Percentiles rank a stretch among this genome's conserved stretches.
Conservation (phyloP, 106 monocot genomes). For the Chionographis japonica region DNA sequence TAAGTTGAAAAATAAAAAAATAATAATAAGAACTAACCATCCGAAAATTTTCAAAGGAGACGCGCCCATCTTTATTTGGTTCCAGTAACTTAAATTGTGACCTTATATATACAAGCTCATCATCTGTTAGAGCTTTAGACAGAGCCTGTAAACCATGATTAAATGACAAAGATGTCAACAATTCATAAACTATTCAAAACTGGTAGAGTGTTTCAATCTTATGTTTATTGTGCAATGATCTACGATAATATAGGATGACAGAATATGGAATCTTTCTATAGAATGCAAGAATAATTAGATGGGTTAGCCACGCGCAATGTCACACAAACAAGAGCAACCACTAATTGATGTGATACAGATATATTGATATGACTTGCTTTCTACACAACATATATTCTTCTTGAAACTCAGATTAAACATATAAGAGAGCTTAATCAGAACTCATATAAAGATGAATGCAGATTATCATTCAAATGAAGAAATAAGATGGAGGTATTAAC, state of each 20-base stretch:
- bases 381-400: no score
- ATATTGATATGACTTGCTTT: no score
- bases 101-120: slow-evolving; percentile 74
- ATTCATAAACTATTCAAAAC: neutral
- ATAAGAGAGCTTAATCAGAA: no score
- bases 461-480: no score
- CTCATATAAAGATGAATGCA: no score
- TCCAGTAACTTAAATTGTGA: slow-evolving; percentile 71
- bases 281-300: no score
- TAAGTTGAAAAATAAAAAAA: neutral
- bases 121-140: slow-evolving; percentile 81
- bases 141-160: slow-evolving; percentile 55
- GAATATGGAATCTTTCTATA: neutral
- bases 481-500: no score
- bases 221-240: no score
- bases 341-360: no score
- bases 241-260: neutral
- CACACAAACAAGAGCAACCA: no score
- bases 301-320: no score
- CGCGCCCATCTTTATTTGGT: slow-evolving; percentile 68
- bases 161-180: neutral
- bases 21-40: slow-evolving; percentile 37
- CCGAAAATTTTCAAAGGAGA: slow-evolving; percentile 82
- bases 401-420: no score
- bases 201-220: neutral